Percentiles rank a stretch among this genome's conserved stretches.
phyloP scores from a whole-genome alignment of 805 yeast species.

The Yarrowia sp. region DNA sequence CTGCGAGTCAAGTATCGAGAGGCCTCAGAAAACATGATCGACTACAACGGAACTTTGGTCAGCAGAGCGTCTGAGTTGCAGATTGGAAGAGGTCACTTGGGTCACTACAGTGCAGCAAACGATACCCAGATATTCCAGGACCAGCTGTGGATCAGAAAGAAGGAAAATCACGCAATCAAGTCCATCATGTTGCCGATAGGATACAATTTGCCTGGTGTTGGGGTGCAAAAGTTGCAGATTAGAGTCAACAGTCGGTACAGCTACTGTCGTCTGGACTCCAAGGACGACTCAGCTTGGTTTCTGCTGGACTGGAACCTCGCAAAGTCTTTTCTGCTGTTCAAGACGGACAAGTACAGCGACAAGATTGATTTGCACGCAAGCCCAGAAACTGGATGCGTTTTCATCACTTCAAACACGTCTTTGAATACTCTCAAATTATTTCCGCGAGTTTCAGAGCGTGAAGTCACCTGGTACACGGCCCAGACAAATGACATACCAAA shows the following conservation, averaged over 20 bases:
- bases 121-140: constrained; percentile 17
- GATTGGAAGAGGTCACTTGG: constrained; percentile 6
- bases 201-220: constrained; percentile 1
- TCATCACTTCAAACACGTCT: not conserved
- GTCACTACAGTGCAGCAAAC: not conserved
- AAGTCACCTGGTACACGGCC: not conserved
- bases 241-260: not conserved
- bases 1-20: not conserved
- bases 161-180: not conserved
- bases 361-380: not conserved
- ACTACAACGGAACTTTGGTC: not conserved
- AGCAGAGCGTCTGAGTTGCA: not conserved
- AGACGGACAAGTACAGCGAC: constrained; percentile 16
- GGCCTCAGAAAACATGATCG: not conserved
- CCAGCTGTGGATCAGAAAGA: not conserved
- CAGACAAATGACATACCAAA: not conserved
- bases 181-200: constrained; percentile 8
- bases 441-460: not conserved
- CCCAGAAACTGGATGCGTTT: not conserved
- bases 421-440: not conserved
- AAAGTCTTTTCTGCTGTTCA: not conserved
- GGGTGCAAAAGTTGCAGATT: not conserved
- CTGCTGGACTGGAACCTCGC: constrained; percentile 2
- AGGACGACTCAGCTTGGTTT: constrained; percentile 17
- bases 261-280: not conserved